A percentile compares a stretch with the other conserved stretches of the same genome.
Conservation (phyloP, 73 alveolate genomes). For the Paramecium bursaria region DNA sequence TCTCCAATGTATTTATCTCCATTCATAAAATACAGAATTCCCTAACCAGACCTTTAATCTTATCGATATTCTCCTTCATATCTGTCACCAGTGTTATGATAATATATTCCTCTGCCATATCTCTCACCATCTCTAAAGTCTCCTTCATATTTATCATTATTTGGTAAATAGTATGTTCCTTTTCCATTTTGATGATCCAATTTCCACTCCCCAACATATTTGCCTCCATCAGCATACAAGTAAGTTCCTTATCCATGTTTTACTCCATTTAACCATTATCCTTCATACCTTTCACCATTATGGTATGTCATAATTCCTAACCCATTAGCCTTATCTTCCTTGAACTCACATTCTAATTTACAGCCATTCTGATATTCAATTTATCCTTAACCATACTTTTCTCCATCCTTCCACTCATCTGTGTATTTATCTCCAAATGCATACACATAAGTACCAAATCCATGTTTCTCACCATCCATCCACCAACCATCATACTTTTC, state of each 20-base stretch:
- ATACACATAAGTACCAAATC: slow-evolving; percentile 92
- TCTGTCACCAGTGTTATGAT: slow-evolving; percentile 74
- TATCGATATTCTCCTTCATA: slow-evolving; percentile 75
- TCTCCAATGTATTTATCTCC: slow-evolving; percentile 74
- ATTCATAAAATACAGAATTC: slow-evolving; percentile 31
- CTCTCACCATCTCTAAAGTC: slow-evolving; percentile 71
- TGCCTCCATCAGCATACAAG: slow-evolving; percentile 65
- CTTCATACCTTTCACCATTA: slow-evolving; percentile 71
- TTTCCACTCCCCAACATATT: slow-evolving; percentile 72
- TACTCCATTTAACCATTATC: slow-evolving; percentile 66
- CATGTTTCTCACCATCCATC: slow-evolving; percentile 91
- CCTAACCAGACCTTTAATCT: slow-evolving; percentile 46
- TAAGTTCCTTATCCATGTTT: slow-evolving; percentile 71
- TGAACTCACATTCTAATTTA: slow-evolving; percentile 48
- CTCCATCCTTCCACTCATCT: slow-evolving; percentile 97
- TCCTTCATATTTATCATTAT: slow-evolving; percentile 72
- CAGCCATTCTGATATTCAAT: slow-evolving; percentile 44
- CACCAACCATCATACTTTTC: slow-evolving; percentile 91
- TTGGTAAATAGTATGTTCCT: slow-evolving; percentile 57
- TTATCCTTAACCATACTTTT: slow-evolving; percentile 68
- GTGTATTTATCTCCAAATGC: slow-evolving; percentile 88
- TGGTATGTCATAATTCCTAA: slow-evolving; percentile 54
- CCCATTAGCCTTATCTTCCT: slow-evolving; percentile 46
- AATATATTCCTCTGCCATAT: slow-evolving; percentile 73
- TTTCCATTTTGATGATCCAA: slow-evolving; percentile 66